These are phyloP conservation scores for Friedmanniomyces simplex DNA, from an alignment of 495 filamentous ascomycete species.

Conservation along the genomic window DNA sequence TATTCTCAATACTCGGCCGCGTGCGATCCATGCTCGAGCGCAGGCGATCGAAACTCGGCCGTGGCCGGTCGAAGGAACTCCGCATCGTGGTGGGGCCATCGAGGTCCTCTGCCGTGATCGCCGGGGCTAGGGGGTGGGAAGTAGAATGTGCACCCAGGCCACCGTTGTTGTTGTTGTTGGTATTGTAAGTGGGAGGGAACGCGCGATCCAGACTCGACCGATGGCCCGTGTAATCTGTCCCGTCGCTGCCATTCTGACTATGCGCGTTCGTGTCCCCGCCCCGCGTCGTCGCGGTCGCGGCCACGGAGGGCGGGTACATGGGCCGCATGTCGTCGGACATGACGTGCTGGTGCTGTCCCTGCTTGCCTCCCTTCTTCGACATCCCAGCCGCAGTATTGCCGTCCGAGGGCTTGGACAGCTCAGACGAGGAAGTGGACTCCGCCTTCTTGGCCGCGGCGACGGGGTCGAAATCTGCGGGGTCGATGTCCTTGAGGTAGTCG, in stretches of 20 bases:
- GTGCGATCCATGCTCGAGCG: constrained; percentile 63
- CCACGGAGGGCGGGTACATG: constrained; percentile 82
- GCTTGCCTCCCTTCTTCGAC: background rate
- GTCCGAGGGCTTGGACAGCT: constrained; percentile 43
- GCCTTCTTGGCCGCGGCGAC: constrained; percentile 27
- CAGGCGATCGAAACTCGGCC: constrained; percentile 71
- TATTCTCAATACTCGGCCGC: constrained; percentile 69
- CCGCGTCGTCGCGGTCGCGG: constrained; percentile 59
- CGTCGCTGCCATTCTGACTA: constrained; percentile 86
- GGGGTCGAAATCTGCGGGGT: constrained; percentile 32
- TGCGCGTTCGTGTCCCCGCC: constrained; percentile 52
- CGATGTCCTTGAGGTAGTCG: constrained; percentile 50
- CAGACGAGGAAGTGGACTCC: constrained; percentile 48
- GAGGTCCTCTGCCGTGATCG: constrained; percentile 9
- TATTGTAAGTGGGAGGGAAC: constrained; percentile 8
- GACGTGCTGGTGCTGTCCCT: constrained; percentile 39
- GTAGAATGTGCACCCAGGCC: background rate
- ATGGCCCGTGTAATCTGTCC: constrained; percentile 77
- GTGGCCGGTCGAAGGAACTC: constrained; percentile 36
- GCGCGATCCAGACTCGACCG: constrained; percentile 24
- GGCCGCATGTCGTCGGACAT: constrained; percentile 74
- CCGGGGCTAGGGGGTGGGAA: background rate
- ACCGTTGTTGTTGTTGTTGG: too few species aligned
- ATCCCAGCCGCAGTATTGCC: background rate
- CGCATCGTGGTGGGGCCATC: background rate